Base-by-base conservation (phyloP, 2,329 filamentous ascomycete genomes). In the Fusarium sp. region DNA sequence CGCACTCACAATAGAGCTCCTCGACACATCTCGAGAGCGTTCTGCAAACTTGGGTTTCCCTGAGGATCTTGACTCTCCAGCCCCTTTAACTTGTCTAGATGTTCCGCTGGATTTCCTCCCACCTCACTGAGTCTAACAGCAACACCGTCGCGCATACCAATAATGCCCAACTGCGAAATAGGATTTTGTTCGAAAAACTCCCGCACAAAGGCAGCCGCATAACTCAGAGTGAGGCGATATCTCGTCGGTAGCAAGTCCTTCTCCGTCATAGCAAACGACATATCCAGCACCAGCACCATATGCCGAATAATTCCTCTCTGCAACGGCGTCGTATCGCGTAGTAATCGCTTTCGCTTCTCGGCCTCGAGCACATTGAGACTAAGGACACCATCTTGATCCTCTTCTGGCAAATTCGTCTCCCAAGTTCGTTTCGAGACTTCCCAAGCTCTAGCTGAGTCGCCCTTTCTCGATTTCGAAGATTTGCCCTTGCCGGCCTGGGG, bases 131-230 rank as follows among this genome's bases (percentile, higher is more conserved):
- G 88, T 42, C 93, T 86, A 25, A 97, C 85, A 4, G 95, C 95
- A 18, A 98, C 85, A 18, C 96, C 96, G 79, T 98, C 96, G 67
- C 93, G 89, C 92, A 98, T 97, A 53, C 93, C 95, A 42, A 99
- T 85, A 30, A 99, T 91, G 25, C 92, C 95, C 60, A 99, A 88
- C 81, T 99, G 96, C 12, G 94, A 97, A 72, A 99, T 98, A 14
- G 96, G 96, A 76, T 99, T 99, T 81, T 99, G 96, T 81, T 98
- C 96, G 78, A 98, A 99, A 82, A 94, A 99, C 79, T 98, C 95
- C 63, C 91, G 88, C 51, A 98, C 92, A 80, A 98, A 99, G 61
- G 94, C 91, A 70, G 91, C 89, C 18, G 94, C 92, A 80, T 94
- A 97, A 70, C 90, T 90, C 76, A 98, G 86, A 55, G 91, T 92